A percentile compares a stretch with the other conserved stretches of the same genome.
Evolutionary conservation across 345 rosid species (phyloP).

Genomic region (Limnanthes douglasii): DNA sequence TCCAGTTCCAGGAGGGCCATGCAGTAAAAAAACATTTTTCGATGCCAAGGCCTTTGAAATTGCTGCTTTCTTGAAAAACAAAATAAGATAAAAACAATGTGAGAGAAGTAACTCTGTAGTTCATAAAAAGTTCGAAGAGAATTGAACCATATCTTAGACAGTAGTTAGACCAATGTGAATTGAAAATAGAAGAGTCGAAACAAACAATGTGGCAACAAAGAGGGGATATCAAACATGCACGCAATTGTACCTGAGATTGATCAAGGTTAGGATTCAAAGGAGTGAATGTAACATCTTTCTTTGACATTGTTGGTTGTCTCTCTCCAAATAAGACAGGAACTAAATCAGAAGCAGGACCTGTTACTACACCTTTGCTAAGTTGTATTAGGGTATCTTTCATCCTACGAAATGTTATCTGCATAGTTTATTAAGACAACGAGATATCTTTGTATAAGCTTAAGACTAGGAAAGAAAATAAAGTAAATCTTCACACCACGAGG

Average conservation of each 20-base stretch:
- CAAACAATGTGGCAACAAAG: neutral
- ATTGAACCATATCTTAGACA: neutral
- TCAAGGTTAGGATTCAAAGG: slow-evolving; percentile 68
- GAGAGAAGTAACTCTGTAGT: slow-evolving; percentile 1
- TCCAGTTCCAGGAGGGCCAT: slow-evolving; percentile 99
- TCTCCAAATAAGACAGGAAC: slow-evolving; percentile 88
- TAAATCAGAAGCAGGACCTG: slow-evolving; percentile 82
- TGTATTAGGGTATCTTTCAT: slow-evolving; percentile 87
- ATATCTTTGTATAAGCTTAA: neutral
- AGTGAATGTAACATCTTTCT: slow-evolving; percentile 39
- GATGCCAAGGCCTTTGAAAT: slow-evolving; percentile 71
- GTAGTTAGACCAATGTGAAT: no score
- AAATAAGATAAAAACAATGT: neutral
- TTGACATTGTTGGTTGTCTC: slow-evolving; percentile 31
- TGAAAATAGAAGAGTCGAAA: no score
- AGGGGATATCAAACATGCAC: neutral
- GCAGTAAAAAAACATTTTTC: slow-evolving; percentile 71
- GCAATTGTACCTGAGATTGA: slow-evolving; percentile 64
- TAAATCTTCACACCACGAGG: no score
- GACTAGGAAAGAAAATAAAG: neutral
- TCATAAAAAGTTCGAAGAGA: neutral
- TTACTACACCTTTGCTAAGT: slow-evolving; percentile 68
- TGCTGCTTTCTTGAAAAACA: slow-evolving; percentile 59
- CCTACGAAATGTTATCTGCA: slow-evolving; percentile 76
- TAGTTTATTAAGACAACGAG: neutral